Base-by-base conservation (phyloP, 495 filamentous ascomycete genomes). In the Aspergillus taichungensis region DNA sequence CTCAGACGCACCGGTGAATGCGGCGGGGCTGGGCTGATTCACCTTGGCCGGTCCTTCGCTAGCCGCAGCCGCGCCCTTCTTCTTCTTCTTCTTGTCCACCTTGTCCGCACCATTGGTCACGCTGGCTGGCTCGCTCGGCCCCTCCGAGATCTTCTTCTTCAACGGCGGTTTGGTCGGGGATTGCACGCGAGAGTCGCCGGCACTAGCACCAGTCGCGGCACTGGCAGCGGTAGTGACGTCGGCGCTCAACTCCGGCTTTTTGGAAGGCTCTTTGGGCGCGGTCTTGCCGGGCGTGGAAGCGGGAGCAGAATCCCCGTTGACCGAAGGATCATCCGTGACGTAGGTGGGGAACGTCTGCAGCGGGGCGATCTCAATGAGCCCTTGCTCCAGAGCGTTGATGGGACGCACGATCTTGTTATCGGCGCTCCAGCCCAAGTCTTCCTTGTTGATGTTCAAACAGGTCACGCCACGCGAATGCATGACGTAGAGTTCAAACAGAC, bases 401-500 rank as follows among this genome's bases (percentile, higher is more conserved):
- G 84, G 69, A 45, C 79, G 62, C 33, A 95, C 69, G 42, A 89
- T 84, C 63, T 89, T 92, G 62, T 85, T 88, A 30, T 97, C 88
- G 31, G 76, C 67, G 45, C 77, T 81, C 89, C 88, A 96, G 5
- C 94, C 92, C 43, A 99, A 67, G 63, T 96, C 90, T 37, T 82
- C 78, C 61, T 86, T 84, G 61, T 83, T 90, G 54, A 99, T 78
- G 55, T 75, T 81, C 29, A 96, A 53, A 55, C 84, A 88, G 1
- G 87, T 88, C 34, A 96, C 88, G 48, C 94, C 94, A 62, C 87
- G 92, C 6, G 92, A 94, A 63, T 99, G 90, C 83, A 95, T 94
- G 13, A 87, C 85, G 63, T 97, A 99, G 6, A 99, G 77, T 69
- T 97, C 94, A 53, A 97, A 96, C 39, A 95, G 58, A 3, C 71